Base-by-base conservation (phyloP, 306 rosid genomes). In the Styphnolobium japonicum region DNA sequence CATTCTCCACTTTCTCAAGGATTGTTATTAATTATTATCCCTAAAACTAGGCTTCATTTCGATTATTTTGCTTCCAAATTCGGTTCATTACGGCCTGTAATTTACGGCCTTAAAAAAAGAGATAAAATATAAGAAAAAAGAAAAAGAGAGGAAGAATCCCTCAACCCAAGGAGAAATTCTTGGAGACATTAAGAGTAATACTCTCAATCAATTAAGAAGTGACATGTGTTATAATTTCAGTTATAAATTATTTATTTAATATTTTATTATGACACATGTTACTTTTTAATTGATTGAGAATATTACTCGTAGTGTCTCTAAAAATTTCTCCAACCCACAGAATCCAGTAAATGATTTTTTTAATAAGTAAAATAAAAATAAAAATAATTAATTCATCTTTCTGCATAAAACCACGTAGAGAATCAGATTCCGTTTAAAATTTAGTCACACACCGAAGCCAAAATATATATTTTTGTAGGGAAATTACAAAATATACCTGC, bases 1-100 rank as follows among this genome's bases (percentile, higher is more conserved):
- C 42, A 69, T 75, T 75, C 61, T 62, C 45, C 71, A 62, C 79
- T 75, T 84, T 80, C 25, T 40, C 15, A 2, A 40, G 25, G 14
- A 1, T 23, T 37, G 10, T 7, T 37, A 5, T 56, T 65, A 39
- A 64, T 56, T 25, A 7, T 21, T 21, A 7, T 10, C 75, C 75
- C 7, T 43, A 45, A 14, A 23, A 43, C 34, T 22, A 16, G 15
- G 16, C 40, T 68, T 18, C 40, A 46, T 45, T 45, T 68, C 7
- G 25, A 27, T 69, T n/a, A n/a, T 16, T 36, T 68, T 23, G 57
- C 57, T 69, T 7, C 60, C 57, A 14, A 23, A 12, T 14, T 69
- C 11, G 3, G 53, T 66, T 69, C 23, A 8, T 45, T 43, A 45
- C 1, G 21, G n/a, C n/a, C n/a, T n/a, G n/a, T n/a, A n/a, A n/a